Base-by-base conservation (phyloP, 345 rosid species). In the Hibiscus tridactylites region DNA sequence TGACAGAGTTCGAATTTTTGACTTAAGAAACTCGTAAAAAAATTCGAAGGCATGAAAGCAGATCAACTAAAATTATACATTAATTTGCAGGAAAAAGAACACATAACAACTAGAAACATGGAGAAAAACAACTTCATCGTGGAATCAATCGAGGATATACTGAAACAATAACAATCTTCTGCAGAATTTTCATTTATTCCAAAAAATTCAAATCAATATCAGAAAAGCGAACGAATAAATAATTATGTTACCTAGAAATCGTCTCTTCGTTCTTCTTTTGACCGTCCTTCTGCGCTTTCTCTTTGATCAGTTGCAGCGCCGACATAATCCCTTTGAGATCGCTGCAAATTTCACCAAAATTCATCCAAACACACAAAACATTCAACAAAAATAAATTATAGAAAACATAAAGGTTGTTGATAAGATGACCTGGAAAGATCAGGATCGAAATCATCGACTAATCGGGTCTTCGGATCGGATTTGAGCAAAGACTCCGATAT, bases 261-360 rank as follows among this genome's bases (percentile, higher is more conserved):
- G 93, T 92, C 73, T 90, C 90, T 69, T 89, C 98, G 73, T 90
- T 90, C 83, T 85, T 90, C 90, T 86, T 89, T 52, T 84, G 90
- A 60, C 90, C 90, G 72, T 90, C 96, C 77, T 84, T 86, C 2
- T 86, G 81, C 16, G 98, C 82, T 75, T 84, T 92, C 87, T 89
- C 91, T 75, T 79, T 84, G 77, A 92, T 85, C 82, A 80, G 87
- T 24, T 86, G 89, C 80, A 92, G 80, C 74, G 93, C 97, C 75
- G 93, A 86, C 90, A 92, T 82, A 60, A 90, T 79, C 28, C 96
- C 95, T 79, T 84, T 83, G 24, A 92, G 76, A 72, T 90, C 98
- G 65, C 98, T 92, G 87, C 84, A 73, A 61, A 13, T 68, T 70
- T 65, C 60, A 78, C 63, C 49, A 26, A 68, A 75, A 53, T 37